Evolutionary conservation across 2,329 filamentous ascomycete species (phyloP).

Genomic region (Teratosphaeria nubilosa): DNA sequence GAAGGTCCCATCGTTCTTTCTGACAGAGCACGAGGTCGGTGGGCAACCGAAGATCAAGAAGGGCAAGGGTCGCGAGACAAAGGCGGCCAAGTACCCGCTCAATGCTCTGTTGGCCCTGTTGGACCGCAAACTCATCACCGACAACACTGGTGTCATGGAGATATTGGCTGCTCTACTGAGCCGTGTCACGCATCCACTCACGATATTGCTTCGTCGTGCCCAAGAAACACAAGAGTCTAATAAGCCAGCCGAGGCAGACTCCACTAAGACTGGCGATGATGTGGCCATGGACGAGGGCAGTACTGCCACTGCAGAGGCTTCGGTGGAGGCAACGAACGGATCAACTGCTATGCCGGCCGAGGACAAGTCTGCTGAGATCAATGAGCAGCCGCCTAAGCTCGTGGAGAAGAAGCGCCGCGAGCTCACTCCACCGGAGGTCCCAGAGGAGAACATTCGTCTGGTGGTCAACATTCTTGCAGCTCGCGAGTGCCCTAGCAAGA

Average conservation of each 20-base stretch:
- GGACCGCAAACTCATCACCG: constrained; percentile 90
- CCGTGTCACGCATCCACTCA: constrained; percentile 77
- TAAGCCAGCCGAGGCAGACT: constrained; percentile 32
- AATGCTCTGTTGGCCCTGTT: constrained; percentile 82
- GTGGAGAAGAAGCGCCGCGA: constrained; percentile 46
- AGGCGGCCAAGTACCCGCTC: constrained; percentile 77
- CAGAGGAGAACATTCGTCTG: constrained; percentile 77
- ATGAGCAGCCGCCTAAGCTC: constrained; percentile 9
- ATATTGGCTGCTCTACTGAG: constrained; percentile 78
- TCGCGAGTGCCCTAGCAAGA: constrained; percentile 92
- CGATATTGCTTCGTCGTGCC: constrained; percentile 70
- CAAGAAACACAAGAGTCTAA: constrained; percentile 48
- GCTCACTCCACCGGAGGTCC: constrained; percentile 73
- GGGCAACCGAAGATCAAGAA: constrained; percentile 57
- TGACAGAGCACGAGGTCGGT: constrained; percentile 85
- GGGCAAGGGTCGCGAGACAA: constrained; percentile 77
- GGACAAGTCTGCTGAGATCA: constrained; percentile 9
- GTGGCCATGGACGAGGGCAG: constrained; percentile 18
- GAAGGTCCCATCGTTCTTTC: constrained; percentile 81
- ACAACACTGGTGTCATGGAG: constrained; percentile 96
- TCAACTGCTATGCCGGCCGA: constrained; percentile 11
- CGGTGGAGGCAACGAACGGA: constrained; percentile 2
- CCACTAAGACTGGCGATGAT: constrained; percentile 25
- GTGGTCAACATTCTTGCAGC: constrained; percentile 97
- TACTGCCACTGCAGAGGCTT: neutral